Evolutionary conservation across 2,329 filamentous ascomycete species (phyloP).

Genomic region (Chaetomiaceae sp.): DNA sequence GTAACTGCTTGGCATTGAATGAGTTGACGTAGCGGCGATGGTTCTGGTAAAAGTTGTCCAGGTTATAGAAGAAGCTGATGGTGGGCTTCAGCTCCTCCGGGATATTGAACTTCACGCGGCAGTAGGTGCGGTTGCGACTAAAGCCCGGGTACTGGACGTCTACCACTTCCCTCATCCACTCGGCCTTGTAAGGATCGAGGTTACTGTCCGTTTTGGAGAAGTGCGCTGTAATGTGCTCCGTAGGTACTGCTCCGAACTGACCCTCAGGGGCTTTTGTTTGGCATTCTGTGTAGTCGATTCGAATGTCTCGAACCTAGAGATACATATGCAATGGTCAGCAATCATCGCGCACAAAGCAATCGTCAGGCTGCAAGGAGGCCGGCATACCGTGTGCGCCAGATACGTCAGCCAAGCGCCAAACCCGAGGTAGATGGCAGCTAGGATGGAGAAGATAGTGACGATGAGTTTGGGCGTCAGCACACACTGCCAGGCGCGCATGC

Average conservation of each 20-base stretch:
- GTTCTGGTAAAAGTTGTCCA: constrained; percentile 99
- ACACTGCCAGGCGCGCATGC: constrained; percentile 97
- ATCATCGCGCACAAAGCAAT: neutral
- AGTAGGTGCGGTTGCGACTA: constrained; percentile 46
- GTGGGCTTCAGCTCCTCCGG: constrained; percentile 75
- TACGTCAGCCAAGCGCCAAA: constrained; percentile 28
- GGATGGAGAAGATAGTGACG: constrained; percentile 29
- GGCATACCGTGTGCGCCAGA: constrained; percentile 24
- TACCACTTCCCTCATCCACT: constrained; percentile 42
- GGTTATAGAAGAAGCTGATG: constrained; percentile 88
- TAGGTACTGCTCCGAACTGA: constrained; percentile 49
- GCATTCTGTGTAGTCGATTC: constrained; percentile 87
- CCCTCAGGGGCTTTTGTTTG: constrained; percentile 47
- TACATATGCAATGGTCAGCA: constrained; percentile 13
- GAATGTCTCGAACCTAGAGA: constrained; percentile 77
- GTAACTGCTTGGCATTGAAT: constrained; percentile 75
- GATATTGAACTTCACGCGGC: constrained; percentile 72
- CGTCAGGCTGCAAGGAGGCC: neutral
- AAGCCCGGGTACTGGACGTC: constrained; percentile 40
- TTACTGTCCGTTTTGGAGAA: constrained; percentile 58
- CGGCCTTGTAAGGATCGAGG: constrained; percentile 22
- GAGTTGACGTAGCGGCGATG: constrained; percentile 94
- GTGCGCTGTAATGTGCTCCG: constrained; percentile 56
- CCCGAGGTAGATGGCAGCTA: constrained; percentile 28
- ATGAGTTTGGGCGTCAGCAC: constrained; percentile 45